Conservation (phyloP, 73 alveolate genomes). For the Paramecium octaurelia region DNA sequence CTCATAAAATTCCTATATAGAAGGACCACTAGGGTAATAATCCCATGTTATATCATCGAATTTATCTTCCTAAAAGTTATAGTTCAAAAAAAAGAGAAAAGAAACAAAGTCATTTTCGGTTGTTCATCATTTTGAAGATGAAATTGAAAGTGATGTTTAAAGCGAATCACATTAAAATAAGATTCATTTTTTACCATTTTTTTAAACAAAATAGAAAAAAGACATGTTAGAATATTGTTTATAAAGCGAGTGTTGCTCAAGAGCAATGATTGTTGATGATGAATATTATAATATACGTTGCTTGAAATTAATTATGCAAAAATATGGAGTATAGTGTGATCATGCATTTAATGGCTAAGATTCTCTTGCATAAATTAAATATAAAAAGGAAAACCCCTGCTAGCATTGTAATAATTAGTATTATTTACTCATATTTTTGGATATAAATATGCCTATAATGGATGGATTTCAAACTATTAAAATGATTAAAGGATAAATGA, state of each 20-base stretch:
- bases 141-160: not conserved
- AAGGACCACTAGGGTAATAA: not conserved
- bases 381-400: not conserved
- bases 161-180: not conserved
- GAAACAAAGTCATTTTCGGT: not conserved
- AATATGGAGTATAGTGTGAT: not conserved
- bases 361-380: not conserved
- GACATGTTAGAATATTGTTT: not conserved
- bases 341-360: constrained; percentile 36
- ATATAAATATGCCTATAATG: constrained; percentile 2
- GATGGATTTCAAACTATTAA: constrained; percentile 21
- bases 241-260: not conserved
- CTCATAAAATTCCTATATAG: not conserved
- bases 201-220: not conserved
- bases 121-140: not conserved
- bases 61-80: not conserved
- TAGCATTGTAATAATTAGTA: not conserved
- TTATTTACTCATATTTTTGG: not conserved
- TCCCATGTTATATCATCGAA: not conserved
- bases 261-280: constrained; percentile 18
- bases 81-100: not conserved
- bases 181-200: not conserved
- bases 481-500: not conserved
- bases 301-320: not conserved
- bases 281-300: not conserved